Evolutionary conservation across 2,329 filamentous ascomycete genomes (phyloP).

Genomic region (Pyrenochaeta sp.): DNA sequence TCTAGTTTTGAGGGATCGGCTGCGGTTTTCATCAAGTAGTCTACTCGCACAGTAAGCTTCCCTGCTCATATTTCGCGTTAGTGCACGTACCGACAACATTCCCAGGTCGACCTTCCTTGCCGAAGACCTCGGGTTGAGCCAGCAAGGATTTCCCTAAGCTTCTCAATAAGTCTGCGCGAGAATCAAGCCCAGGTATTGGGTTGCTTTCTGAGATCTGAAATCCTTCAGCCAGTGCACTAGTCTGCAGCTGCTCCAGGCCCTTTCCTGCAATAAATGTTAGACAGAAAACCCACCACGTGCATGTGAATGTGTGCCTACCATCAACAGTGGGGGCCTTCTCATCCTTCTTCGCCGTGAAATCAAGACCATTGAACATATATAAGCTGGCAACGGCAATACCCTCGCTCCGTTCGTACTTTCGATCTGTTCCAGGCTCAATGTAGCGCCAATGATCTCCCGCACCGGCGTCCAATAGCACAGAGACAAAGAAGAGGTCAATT

Average conservation of each 20-base stretch:
- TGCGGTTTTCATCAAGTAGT: conserved; percentile 24
- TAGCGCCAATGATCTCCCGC: conserved; percentile 90
- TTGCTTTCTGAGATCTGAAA: conserved; percentile 84
- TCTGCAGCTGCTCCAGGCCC: conserved; percentile 75
- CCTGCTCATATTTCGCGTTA: neutral
- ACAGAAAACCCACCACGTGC: neutral
- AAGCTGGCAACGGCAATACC: conserved; percentile 78
- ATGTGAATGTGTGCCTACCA: conserved; percentile 70
- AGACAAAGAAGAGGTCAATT: conserved; percentile 80
- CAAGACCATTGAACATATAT: conserved; percentile 90
- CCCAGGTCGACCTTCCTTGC: conserved; percentile 80
- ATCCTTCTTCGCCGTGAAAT: conserved; percentile 78
- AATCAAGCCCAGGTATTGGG: conserved; percentile 78
- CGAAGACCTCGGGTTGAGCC: conserved; percentile 78
- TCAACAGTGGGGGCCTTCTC: conserved; percentile 72
- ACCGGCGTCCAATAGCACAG: conserved; percentile 83
- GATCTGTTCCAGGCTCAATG: conserved; percentile 84
- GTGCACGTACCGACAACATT: conserved; percentile 81
- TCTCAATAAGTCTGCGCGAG: conserved; percentile 78
- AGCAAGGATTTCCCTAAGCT: conserved; percentile 77
- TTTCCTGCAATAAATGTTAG: conserved; percentile 39
- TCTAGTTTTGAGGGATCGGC: conserved; percentile 48
- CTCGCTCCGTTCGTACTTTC: conserved; percentile 82
- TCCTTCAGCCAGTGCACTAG: conserved; percentile 76
- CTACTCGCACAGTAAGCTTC: conserved; percentile 1